phyloP scores from a whole-genome alignment of 1,284 basidiomycete genomes.

The Volvariella surrecta region DNA sequence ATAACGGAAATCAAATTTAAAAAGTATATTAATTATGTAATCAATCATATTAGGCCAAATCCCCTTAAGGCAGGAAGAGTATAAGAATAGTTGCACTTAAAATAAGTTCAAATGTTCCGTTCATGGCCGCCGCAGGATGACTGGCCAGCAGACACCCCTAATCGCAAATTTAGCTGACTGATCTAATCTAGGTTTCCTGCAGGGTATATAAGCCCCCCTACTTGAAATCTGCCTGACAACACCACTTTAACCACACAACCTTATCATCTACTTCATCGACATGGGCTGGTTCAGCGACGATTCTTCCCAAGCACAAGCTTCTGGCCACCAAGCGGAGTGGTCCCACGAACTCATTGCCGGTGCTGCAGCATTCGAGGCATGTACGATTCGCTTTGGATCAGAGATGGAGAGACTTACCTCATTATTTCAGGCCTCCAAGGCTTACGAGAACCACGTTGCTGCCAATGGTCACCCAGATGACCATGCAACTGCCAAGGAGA shows the following conservation, averaged over 20 bases:
- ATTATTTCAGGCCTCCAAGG: conserved; percentile 37
- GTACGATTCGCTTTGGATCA: neutral
- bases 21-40: too few relatives aligned
- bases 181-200: neutral
- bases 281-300: conserved; percentile 49
- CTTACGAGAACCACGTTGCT: conserved; percentile 42
- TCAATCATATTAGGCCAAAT: too few relatives aligned
- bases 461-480: conserved; percentile 33
- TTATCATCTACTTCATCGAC: conserved; percentile 10
- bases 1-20: too few relatives aligned
- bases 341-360: conserved; percentile 62
- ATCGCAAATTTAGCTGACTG: too few relatives aligned
- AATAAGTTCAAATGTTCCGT: too few relatives aligned
- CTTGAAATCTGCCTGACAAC: neutral
- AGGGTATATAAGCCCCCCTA: neutral
- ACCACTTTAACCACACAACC: neutral
- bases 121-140: too few relatives aligned
- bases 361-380: conserved; percentile 44
- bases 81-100: too few relatives aligned
- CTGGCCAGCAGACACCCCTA: too few relatives aligned
- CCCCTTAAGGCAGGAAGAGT: too few relatives aligned
- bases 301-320: conserved; percentile 39
- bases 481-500: conserved; percentile 38
- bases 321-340: conserved; percentile 39
- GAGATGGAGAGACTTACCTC: neutral